Evolutionary conservation across 2,329 filamentous ascomycete genomes (phyloP), one percentile per base, ranked within the genome.

Genomic region (Incumbomyces lentus): DNA sequence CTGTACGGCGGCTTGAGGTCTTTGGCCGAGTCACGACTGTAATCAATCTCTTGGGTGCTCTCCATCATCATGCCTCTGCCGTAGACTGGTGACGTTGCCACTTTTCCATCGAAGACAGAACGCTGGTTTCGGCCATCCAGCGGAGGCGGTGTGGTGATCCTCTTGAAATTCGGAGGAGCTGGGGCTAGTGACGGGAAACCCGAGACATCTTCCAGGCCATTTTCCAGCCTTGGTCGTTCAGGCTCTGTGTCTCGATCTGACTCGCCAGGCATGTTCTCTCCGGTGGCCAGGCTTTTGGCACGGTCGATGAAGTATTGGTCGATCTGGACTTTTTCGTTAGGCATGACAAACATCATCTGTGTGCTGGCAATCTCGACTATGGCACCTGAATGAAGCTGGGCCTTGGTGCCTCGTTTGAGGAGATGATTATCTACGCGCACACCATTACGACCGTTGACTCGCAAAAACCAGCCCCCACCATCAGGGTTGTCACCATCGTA

Each of bases 271-370:
- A 60, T 53, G 31, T 61, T 58, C 44, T 68, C 67, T 2, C 64
- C 65, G 40, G 62, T 64, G 7, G 64, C 66, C 36, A 69, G 52
- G 17, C 64, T 63, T 55, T 69, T 66, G n/a, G 83, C 81, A 38
- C 84, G 79, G 55, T 84, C 76, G 13, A 85, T 74, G 60, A 84
- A 88, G 58, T 69, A 76, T 17, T 74, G 74, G 59, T 84, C 78
- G 50, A 93, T 81, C 39, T 76, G 72, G 19, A 88, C 73, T 18
- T 78, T 76, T 47, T 85, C 82, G 18, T 79, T 79, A 0, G 92
- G 90, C n/a, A 94, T 78, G 40, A 95, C 86, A 65, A 98, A 98
- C 73, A 96, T 90, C 92, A 98, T 98, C 69, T 98, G 90, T 1
- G 92, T 85, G 44, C 86, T 86, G 57, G 84, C 84, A 60, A 96